phyloP scores from a whole-genome alignment of 441 rosid genomes.

The Populus hybrid region DNA sequence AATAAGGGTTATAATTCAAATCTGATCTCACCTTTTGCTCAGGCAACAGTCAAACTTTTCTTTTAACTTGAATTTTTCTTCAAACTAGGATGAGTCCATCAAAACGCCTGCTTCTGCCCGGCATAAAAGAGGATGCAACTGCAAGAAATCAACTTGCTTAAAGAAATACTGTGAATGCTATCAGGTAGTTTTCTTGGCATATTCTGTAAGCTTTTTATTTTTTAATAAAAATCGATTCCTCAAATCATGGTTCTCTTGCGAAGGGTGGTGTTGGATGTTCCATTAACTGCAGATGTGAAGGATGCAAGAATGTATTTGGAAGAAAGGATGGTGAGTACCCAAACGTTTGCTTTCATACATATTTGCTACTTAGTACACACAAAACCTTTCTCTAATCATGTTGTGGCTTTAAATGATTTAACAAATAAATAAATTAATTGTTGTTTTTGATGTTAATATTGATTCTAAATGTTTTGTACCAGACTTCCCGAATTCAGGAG shows the following conservation, averaged over 20 bases:
- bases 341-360: constrained; percentile 5
- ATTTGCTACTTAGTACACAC: background rate
- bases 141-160: constrained; percentile 96
- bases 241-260: constrained; percentile 18
- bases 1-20: constrained; percentile 47
- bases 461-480: background rate
- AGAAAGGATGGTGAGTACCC: constrained; percentile 74
- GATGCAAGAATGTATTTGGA: constrained; percentile 91
- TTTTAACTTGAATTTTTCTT: constrained; percentile 11
- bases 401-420: background rate
- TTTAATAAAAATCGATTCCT: constrained; percentile 23
- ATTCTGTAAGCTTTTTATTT: background rate
- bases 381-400: background rate
- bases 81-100: constrained; percentile 68
- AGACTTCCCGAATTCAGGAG: constrained; percentile 41
- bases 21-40: constrained; percentile 11
- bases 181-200: constrained; percentile 56
- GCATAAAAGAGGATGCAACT: constrained; percentile 99
- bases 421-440: background rate
- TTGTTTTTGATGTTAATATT: background rate
- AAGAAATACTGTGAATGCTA: constrained; percentile 99
- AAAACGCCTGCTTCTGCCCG: constrained; percentile 98
- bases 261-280: constrained; percentile 99
- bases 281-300: constrained; percentile 94
- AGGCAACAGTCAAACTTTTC: constrained; percentile 7